These are phyloP conservation scores for Coprinellus micaceus DNA, from an alignment of 768 basidiomycete species.

Conservation along the genomic window DNA sequence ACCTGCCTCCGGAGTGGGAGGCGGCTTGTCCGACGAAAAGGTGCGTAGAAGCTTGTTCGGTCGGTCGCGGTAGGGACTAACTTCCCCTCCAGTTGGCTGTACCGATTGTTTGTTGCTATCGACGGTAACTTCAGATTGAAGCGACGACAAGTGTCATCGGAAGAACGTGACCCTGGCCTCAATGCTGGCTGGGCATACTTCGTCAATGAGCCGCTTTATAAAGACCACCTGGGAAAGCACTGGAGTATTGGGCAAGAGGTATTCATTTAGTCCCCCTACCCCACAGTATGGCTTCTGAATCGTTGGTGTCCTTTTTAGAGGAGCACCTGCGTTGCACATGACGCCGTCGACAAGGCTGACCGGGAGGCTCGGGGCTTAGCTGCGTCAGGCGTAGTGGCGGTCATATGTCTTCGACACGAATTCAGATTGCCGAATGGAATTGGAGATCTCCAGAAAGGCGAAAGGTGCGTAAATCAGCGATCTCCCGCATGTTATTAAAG, in stretches of 20 bases:
- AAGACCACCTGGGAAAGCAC: neutral
- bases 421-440: constrained; percentile 21
- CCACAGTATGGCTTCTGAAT: too few species aligned
- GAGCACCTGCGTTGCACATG: constrained; percentile 15
- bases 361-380: constrained; percentile 10
- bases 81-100: constrained; percentile 15
- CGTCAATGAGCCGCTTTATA: neutral
- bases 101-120: constrained; percentile 19
- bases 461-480: constrained; percentile 20
- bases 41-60: constrained; percentile 12
- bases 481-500: neutral
- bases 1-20: constrained; percentile 23
- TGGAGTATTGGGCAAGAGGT: neutral
- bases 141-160: constrained; percentile 18
- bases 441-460: constrained; percentile 31
- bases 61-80: neutral
- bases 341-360: constrained; percentile 17
- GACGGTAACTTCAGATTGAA: constrained; percentile 28
- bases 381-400: constrained; percentile 20
- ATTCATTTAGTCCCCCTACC: neutral
- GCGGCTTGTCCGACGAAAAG: constrained; percentile 3
- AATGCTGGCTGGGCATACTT: constrained; percentile 20
- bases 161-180: constrained; percentile 19
- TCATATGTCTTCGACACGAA: constrained; percentile 24
- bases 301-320: too few species aligned